Conservation (phyloP, 352 stramenopile species). For the Globisporangium megalacanthum region DNA sequence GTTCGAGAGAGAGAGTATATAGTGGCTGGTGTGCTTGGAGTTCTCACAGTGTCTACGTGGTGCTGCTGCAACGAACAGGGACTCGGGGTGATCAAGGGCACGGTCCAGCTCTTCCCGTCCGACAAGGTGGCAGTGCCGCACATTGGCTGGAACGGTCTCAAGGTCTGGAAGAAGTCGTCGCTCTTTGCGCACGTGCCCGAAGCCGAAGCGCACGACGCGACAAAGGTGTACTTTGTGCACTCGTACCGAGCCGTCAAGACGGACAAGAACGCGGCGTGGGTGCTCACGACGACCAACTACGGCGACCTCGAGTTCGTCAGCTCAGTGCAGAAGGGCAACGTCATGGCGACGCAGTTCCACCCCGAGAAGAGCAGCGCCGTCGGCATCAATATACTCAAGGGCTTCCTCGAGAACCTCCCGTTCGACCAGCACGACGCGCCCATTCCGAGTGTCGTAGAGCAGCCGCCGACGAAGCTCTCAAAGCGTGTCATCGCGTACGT, state of each 20-base stretch:
- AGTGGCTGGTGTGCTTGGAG: neutral
- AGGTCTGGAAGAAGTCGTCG: conserved; percentile 79
- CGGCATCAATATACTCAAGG: conserved; percentile 90
- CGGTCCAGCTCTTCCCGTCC: conserved; percentile 87
- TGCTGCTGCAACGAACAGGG: conserved; percentile 26
- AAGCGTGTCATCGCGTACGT: conserved; percentile 94
- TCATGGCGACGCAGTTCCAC: conserved; percentile 98
- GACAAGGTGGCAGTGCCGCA: conserved; percentile 89
- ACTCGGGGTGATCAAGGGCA: conserved; percentile 91
- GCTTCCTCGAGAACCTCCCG: conserved; percentile 88
- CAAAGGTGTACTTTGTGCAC: conserved; percentile 97
- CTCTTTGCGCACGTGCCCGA: conserved; percentile 48
- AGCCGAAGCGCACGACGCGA: conserved; percentile 23
- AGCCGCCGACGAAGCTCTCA: conserved; percentile 70
- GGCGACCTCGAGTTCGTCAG: conserved; percentile 91
- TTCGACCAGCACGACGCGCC: conserved; percentile 39
- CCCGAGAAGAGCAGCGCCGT: conserved; percentile 95
- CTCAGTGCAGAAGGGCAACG: conserved; percentile 92
- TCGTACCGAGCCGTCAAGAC: conserved; percentile 88
- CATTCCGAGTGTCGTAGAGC: conserved; percentile 23
- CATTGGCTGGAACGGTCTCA: conserved; percentile 98
- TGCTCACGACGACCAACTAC: conserved; percentile 95
- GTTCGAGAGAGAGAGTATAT: too few relatives aligned
- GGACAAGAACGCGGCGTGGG: conserved; percentile 86
- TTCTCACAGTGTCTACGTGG: conserved; percentile 4